phyloP scores from a whole-genome alignment of 192 early-diverging fungal species.

The Pilobolus umbonatus region DNA sequence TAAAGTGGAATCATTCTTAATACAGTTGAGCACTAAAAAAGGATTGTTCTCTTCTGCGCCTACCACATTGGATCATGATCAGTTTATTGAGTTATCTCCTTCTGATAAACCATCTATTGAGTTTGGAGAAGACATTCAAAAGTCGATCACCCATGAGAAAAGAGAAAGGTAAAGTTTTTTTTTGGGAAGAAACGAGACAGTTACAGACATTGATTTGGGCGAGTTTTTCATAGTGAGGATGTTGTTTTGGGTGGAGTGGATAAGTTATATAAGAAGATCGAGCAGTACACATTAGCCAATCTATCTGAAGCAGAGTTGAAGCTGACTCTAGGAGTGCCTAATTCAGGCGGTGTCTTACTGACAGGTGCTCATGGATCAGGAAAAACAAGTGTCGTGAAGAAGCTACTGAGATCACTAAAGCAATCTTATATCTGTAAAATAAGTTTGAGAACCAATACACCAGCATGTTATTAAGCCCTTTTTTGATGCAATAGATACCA shows the following conservation, averaged over 20 bases:
- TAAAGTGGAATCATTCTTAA: constrained; percentile 16
- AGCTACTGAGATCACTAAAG: constrained; percentile 39
- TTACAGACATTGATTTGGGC: too few relatives aligned
- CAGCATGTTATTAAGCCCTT: not conserved
- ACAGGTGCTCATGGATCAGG: constrained; percentile 72
- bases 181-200: not conserved
- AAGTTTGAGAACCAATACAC: constrained; percentile 15
- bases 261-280: constrained; percentile 29
- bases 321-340: constrained; percentile 28
- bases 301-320: constrained; percentile 37
- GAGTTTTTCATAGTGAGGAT: constrained; percentile 14
- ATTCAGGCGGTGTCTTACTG: constrained; percentile 56
- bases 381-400: constrained; percentile 62
- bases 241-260: constrained; percentile 42
- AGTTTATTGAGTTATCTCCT: not conserved
- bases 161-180: not conserved
- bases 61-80: not conserved
- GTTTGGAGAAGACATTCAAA: constrained; percentile 12
- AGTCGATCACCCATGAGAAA: not conserved
- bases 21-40: constrained; percentile 41
- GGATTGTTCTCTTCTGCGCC: constrained; percentile 10
- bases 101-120: not conserved
- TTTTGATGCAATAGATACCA: constrained; percentile 40
- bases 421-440: constrained; percentile 42
- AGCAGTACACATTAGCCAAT: constrained; percentile 38